These are phyloP conservation scores for Daldinia eschscholtzii DNA, from an alignment of 2,329 filamentous ascomycete species.

Conservation along the genomic window DNA sequence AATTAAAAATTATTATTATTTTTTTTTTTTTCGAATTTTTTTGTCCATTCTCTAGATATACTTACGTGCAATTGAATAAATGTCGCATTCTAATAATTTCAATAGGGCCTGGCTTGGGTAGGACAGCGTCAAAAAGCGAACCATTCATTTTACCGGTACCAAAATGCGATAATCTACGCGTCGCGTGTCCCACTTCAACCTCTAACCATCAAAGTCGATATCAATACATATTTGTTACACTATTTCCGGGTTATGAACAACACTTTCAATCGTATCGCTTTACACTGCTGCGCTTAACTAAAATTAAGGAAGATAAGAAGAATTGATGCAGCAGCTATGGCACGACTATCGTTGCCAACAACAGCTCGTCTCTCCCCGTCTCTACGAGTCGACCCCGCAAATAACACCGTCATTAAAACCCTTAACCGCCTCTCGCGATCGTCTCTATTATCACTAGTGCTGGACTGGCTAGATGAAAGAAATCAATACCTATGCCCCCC, in stretches of 20 bases:
- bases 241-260: conserved; percentile 3
- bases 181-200: conserved; percentile 39
- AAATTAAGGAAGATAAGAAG: conserved; percentile 1
- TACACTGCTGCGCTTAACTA: not conserved
- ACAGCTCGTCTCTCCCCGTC: conserved; percentile 78
- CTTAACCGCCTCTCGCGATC: conserved; percentile 78
- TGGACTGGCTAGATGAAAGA: conserved; percentile 81
- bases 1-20: not conserved
- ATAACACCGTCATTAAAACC: conserved; percentile 73
- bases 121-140: not conserved
- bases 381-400: conserved; percentile 75
- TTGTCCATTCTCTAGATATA: not conserved
- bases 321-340: conserved; percentile 55
- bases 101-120: not conserved
- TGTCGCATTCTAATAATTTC: conserved; percentile 5
- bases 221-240: conserved; percentile 4
- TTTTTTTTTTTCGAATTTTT: not conserved
- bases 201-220: conserved; percentile 3
- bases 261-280: not conserved
- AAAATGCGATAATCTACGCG: conserved; percentile 34
- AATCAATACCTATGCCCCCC: conserved; percentile 72
- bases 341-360: conserved; percentile 75
- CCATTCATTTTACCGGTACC: conserved; percentile 1
- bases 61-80: not conserved
- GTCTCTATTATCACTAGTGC: conserved; percentile 77